Conservation (phyloP, 2,329 filamentous ascomycete species). For the Chrysoporthe cubensis region DNA sequence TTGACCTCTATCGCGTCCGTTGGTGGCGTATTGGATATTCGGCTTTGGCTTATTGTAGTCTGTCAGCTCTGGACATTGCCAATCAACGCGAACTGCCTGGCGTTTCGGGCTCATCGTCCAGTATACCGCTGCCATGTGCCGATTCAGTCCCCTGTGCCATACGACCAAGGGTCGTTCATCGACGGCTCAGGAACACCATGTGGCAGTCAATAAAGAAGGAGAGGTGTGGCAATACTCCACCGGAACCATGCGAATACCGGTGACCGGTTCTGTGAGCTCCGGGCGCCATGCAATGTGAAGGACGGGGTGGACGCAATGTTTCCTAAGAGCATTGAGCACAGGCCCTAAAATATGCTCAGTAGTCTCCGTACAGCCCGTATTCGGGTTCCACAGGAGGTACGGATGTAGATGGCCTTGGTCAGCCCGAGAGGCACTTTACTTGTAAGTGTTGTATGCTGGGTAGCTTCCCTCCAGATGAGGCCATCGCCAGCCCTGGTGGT, state of each 20-base stretch:
- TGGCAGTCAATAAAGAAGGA: slow-evolving; percentile 3
- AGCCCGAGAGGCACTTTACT: neutral
- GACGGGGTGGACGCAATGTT: neutral
- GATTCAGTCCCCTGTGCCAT: neutral
- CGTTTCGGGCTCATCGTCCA: neutral
- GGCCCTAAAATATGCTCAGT: neutral
- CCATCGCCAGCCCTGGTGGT: neutral
- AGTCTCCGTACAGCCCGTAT: neutral
- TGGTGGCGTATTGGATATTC: neutral
- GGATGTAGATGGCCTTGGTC: neutral
- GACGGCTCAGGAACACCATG: slow-evolving; percentile 5
- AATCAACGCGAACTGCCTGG: neutral
- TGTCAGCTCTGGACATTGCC: neutral
- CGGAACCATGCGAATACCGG: neutral
- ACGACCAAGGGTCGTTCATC: neutral
- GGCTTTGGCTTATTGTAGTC: neutral
- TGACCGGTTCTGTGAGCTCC: neutral
- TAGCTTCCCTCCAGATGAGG: neutral
- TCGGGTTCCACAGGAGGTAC: neutral
- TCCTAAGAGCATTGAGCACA: neutral
- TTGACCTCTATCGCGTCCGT: neutral
- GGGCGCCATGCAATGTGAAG: neutral
- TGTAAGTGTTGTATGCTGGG: neutral
- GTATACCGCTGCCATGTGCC: slow-evolving; percentile 7
- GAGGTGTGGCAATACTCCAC: neutral